Evolutionary conservation across 176 grass and related monocot genomes (phyloP).

Genomic region (Rhynchospora tenuis): DNA sequence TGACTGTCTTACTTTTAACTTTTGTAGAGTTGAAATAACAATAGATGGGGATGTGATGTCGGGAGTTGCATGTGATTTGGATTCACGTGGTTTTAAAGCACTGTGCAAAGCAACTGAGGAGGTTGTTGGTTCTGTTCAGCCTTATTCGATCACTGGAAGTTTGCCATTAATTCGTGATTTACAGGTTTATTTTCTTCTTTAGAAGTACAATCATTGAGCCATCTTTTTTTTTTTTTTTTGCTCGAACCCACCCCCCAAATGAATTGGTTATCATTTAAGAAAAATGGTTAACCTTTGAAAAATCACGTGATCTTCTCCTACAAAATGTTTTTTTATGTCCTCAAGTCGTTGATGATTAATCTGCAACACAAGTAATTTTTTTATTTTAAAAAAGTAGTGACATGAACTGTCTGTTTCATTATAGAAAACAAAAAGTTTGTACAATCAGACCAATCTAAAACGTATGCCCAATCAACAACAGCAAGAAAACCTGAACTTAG

Average conservation of each 20-base stretch:
- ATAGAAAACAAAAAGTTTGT: no score
- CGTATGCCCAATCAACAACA: no score
- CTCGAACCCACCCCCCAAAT: no score
- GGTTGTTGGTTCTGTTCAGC: conserved; percentile 62
- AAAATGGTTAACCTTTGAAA: not conserved
- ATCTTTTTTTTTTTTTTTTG: not conserved
- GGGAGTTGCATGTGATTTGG: conserved; percentile 81
- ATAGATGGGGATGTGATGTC: conserved; percentile 67
- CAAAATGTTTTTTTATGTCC: not conserved
- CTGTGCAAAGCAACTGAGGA: conserved; percentile 89
- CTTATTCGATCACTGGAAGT: conserved; percentile 89
- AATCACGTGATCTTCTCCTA: not conserved
- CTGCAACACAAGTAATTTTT: conserved; percentile 16
- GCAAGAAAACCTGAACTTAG: no score
- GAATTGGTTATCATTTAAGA: not conserved
- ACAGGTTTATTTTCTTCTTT: conserved; percentile 46
- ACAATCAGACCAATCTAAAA: no score
- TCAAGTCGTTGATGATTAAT: not conserved
- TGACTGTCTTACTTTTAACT: not conserved
- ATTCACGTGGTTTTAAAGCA: conserved; percentile 71
- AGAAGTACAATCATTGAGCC: not conserved
- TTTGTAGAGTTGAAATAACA: conserved; percentile 59
- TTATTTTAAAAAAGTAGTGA: not conserved
- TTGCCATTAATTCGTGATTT: conserved; percentile 87
- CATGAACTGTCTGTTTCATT: no score